Base-by-base conservation (phyloP, 2,329 filamentous ascomycete genomes). In the Nemania sp. region DNA sequence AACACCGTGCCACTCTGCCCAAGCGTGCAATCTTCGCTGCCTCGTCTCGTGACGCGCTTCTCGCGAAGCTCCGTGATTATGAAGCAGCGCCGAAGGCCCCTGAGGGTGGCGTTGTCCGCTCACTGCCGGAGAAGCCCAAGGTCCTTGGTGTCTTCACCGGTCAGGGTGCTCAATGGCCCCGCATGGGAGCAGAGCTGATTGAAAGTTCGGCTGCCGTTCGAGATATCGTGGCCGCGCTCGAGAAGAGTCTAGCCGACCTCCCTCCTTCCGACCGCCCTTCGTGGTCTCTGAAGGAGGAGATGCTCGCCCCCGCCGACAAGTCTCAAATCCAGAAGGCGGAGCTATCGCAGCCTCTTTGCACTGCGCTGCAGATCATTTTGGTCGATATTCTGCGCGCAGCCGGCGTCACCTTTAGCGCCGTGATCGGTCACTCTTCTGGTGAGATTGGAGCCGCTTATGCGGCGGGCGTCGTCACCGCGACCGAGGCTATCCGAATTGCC, bases 131-230 rank as follows among this genome's bases (percentile, higher is more conserved):
- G 35, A 39, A 39, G 25, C 65, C 52, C 32, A 62, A 46, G 6
- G 63, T 66, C 3, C 12, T 71, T 2, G 69, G 63, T 40, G 61
- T 71, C 7, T 70, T 71, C 45, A 71, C 69, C 6, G 59, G 68
- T 11, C 69, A 71, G 57, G 72, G 71, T 2, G 70, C 71, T 0
- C 71, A 73, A 47, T 73, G 68, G 68, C 15, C 51, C 32, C 66
- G 7, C 48, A 49, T 75, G 72, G 71, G 69, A 9, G 58, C 59
- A 0, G 58, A 67, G n/a, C 57, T 73, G 10, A 45, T 68, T 12
- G 17, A 32, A 3, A 13, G 29, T 1, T 64, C 57, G 10, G 15
- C 11, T 39, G 35, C 35, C 35, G 11, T 12, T 39, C 15, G 11
- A 12, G 11, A 12, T 39, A 39, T 39, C 35, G 15, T 39, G 11